These are phyloP conservation scores for Emmonsia crescens DNA, from an alignment of 2,329 filamentous ascomycete species.

Conservation along the genomic window DNA sequence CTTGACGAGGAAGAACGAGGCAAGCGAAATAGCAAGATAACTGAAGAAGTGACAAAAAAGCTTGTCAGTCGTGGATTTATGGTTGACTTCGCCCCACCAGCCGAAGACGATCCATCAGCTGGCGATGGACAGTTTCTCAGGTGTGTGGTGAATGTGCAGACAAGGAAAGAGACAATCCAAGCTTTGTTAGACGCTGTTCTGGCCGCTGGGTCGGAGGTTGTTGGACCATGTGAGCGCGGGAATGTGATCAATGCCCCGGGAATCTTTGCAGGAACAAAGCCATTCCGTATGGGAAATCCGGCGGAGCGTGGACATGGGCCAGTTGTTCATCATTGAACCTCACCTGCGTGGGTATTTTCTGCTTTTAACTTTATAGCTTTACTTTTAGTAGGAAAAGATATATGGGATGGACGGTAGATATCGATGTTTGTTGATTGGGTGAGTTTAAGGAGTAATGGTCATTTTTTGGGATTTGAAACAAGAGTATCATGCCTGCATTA, in stretches of 20 bases:
- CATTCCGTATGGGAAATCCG: slow-evolving; percentile 14
- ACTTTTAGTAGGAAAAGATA: neutral
- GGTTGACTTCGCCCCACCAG: slow-evolving; percentile 53
- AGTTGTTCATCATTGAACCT: slow-evolving; percentile 16
- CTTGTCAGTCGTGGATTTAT: slow-evolving; percentile 55
- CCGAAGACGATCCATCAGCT: slow-evolving; percentile 38
- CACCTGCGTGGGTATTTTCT: neutral
- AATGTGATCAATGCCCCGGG: neutral
- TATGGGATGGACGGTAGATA: neutral
- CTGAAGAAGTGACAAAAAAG: slow-evolving; percentile 43
- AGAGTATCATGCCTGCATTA: neutral
- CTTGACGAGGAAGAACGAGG: slow-evolving; percentile 25
- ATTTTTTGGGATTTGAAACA: neutral
- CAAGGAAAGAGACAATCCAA: slow-evolving; percentile 49
- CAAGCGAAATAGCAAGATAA: slow-evolving; percentile 45
- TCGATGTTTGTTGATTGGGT: neutral
- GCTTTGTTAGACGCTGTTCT: slow-evolving; percentile 51
- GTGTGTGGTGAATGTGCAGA: slow-evolving; percentile 56
- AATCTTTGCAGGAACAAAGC: neutral
- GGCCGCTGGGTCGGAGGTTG: slow-evolving; percentile 31
- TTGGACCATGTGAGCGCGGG: slow-evolving; percentile 12
- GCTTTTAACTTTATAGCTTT: too few species aligned
- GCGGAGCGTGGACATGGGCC: slow-evolving; percentile 27
- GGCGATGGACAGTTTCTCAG: slow-evolving; percentile 55
- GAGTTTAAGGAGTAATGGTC: neutral